Evolutionary conservation across 2,329 filamentous ascomycete species (phyloP).

Genomic region (Aotearoamyces nothofagi): DNA sequence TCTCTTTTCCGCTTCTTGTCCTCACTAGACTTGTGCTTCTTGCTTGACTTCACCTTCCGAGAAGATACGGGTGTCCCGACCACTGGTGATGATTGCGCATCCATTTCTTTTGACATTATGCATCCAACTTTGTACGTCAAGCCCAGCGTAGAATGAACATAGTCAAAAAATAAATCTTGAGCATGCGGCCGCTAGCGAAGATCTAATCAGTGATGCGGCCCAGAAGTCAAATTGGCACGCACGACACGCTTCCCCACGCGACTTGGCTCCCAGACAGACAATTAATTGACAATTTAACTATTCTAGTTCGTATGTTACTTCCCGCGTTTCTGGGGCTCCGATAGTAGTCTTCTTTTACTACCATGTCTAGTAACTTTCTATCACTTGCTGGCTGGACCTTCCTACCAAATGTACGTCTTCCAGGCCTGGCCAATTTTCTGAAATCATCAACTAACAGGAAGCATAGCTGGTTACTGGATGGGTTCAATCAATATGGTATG

Average conservation of each 20-base stretch:
- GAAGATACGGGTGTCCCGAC: background rate
- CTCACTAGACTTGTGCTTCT: constrained; percentile 22
- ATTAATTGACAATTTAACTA: too few relatives aligned
- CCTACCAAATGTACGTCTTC: constrained; percentile 36
- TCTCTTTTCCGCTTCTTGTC: constrained; percentile 27
- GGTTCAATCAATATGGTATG: constrained; percentile 72
- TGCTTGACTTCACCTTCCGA: constrained; percentile 15
- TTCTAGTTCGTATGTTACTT: too few relatives aligned
- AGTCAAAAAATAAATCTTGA: constrained; percentile 3
- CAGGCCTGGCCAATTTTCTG: too few relatives aligned
- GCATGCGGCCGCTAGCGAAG: constrained; percentile 13
- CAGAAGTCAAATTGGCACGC: too few relatives aligned
- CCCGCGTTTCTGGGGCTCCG: too few relatives aligned
- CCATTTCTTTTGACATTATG: constrained; percentile 16
- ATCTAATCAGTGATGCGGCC: too few relatives aligned
- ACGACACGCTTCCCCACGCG: too few relatives aligned
- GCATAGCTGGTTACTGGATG: constrained; percentile 60
- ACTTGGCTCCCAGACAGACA: too few relatives aligned
- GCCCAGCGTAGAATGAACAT: too few relatives aligned
- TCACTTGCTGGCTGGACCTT: constrained; percentile 46
- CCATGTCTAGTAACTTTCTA: constrained; percentile 21
- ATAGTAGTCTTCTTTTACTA: too few relatives aligned
- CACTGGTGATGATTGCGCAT: constrained; percentile 3
- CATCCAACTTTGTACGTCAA: too few relatives aligned
- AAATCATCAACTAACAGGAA: constrained; percentile 1